Base-by-base conservation (phyloP, 352 stramenopile genomes). In the Phytophthora palmivora region DNA sequence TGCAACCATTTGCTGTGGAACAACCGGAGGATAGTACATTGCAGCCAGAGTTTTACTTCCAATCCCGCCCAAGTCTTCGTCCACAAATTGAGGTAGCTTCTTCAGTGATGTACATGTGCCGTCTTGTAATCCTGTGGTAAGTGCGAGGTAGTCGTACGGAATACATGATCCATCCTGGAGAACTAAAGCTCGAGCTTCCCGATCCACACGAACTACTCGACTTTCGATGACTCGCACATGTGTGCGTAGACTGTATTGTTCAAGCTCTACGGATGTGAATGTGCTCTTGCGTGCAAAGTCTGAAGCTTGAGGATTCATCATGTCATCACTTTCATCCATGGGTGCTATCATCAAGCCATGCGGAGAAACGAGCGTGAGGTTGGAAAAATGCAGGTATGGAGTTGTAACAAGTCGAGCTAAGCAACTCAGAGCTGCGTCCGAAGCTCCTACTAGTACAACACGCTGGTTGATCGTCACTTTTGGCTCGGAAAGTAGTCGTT, bases 351-450 rank as follows among this genome's bases (percentile, higher is more conserved):
- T 71, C 28, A 95, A 50, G 1, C 91, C 91, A 49, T 78, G 63
- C 0, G 89, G 87, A 14, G 87, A 91, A 9, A 97, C 73, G 28
- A 98, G 74, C 30, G 86, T 94, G 30, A 98, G 58, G 62, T 88
- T 96, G 0, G 85, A 80, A 54, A 97, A 94, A 8, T 90, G 76
- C 55, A 95, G 39, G 71, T 97, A 95, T n/a, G 87, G 87, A 12
- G 91, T 79, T 6, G 72, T 62, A 3, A 96, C 54, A 19, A 98
- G 74, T 1, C 75, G 74, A 70, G 93, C 70, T 19, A 97, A 72
- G 16, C 87, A 78, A n/a, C 87, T 79, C 11, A 97, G 57, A 10
- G 82, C 90, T 30, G 87, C 82, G 32, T 95, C 84, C 0, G 85
- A 95, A 0, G 82, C 87, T 1, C 92, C 93, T 0, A 97, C 80